phyloP scores from a whole-genome alignment of 441 rosid species.

The Syzygium syzygioides region DNA sequence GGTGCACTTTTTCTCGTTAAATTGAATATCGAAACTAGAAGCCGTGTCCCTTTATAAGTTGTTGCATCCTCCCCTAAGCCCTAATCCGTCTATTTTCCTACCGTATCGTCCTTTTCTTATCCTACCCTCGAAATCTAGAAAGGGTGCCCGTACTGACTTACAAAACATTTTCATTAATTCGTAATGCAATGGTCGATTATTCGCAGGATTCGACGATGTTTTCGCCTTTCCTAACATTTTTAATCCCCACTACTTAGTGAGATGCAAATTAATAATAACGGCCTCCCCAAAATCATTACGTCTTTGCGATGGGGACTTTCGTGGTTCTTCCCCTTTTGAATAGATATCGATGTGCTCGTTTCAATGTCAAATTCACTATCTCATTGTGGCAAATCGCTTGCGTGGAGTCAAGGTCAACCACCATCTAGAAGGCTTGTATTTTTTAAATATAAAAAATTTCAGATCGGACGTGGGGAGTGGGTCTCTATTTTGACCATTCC shows the following conservation, averaged over 20 bases:
- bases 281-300: not conserved
- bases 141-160: accelerated
- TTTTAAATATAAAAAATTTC: not conserved
- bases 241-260: not conserved
- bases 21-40: not conserved
- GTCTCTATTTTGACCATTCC: not conserved
- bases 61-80: not conserved
- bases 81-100: not conserved
- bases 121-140: no score
- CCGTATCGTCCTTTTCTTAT: not conserved
- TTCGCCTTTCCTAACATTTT: not conserved
- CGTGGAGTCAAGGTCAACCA: not conserved
- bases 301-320: not conserved
- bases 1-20: not conserved
- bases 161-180: accelerated
- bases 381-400: not conserved
- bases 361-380: not conserved
- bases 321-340: not conserved
- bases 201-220: accelerated
- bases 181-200: accelerated
- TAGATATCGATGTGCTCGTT: not conserved
- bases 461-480: not conserved
- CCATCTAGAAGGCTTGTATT: not conserved
- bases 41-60: not conserved
- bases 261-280: no score